These are phyloP conservation scores for Rhodamnia rubescens DNA, from an alignment of 345 rosid genomes.

Conservation along the genomic window DNA sequence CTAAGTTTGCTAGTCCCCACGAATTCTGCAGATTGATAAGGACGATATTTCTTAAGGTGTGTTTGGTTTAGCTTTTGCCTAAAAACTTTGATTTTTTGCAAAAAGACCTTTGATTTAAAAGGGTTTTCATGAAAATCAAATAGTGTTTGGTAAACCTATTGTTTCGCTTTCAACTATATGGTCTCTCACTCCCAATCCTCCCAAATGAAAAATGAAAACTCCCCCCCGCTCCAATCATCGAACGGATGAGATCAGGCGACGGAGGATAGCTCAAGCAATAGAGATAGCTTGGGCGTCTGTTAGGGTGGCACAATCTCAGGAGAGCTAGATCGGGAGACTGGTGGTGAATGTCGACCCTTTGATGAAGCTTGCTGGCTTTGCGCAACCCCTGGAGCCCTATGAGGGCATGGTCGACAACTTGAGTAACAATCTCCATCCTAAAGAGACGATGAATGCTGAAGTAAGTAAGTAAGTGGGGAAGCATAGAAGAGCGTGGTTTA, in stretches of 20 bases:
- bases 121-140: not conserved
- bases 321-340: not conserved
- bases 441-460: not conserved
- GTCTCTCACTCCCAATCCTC: not conserved
- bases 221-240: not conserved
- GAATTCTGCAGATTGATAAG: not conserved
- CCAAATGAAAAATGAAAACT: not conserved
- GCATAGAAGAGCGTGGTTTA: too few relatives aligned
- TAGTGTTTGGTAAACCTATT: not conserved
- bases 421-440: not conserved
- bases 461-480: too few relatives aligned
- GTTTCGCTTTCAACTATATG: not conserved
- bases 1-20: too few relatives aligned
- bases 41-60: not conserved
- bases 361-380: accelerated
- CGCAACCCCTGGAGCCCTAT: accelerated
- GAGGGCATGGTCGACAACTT: accelerated
- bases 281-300: too few relatives aligned
- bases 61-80: not conserved
- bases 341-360: not conserved
- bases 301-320: not conserved
- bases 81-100: not conserved
- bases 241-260: not conserved
- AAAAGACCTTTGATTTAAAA: not conserved
- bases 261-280: not conserved